These are phyloP conservation scores for Leishmania lainsoni DNA, from an alignment of 208 protist species.

Conservation along the genomic window DNA sequence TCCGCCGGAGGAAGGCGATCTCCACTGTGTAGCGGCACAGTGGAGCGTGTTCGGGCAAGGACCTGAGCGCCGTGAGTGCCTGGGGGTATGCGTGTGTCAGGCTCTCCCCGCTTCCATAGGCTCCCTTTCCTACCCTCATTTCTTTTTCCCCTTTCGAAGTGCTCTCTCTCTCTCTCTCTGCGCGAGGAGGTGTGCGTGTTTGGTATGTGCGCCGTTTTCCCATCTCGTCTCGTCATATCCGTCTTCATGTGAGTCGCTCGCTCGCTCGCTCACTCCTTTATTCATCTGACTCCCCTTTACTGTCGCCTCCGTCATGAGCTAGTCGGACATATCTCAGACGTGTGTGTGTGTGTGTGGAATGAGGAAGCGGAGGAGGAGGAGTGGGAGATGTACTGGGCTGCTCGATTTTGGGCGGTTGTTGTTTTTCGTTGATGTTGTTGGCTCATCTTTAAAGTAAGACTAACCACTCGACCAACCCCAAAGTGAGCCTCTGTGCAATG, in stretches of 20 bases:
- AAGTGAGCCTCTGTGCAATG: not conserved
- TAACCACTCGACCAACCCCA: no score
- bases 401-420: not conserved
- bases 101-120: not conserved
- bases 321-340: not conserved
- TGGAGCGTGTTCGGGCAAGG: not conserved
- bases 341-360: not conserved
- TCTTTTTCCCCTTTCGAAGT: no score
- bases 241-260: not conserved
- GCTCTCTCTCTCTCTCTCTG: no score
- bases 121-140: not conserved
- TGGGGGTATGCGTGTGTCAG: not conserved
- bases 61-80: no score
- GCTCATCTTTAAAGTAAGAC: no score
- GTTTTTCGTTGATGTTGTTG: not conserved
- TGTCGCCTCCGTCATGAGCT: not conserved
- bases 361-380: not conserved
- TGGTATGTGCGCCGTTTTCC: not conserved
- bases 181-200: not conserved
- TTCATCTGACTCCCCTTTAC: constrained; percentile 1
- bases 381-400: not conserved
- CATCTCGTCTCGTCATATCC: not conserved
- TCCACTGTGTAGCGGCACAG: not conserved
- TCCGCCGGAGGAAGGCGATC: constrained; percentile 49
- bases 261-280: not conserved